A percentile compares a stretch with the other conserved stretches of the same genome.
Evolutionary conservation across 2,329 filamentous ascomycete species (phyloP).

Genomic region (Pseudocercospora pini-densiflorae): DNA sequence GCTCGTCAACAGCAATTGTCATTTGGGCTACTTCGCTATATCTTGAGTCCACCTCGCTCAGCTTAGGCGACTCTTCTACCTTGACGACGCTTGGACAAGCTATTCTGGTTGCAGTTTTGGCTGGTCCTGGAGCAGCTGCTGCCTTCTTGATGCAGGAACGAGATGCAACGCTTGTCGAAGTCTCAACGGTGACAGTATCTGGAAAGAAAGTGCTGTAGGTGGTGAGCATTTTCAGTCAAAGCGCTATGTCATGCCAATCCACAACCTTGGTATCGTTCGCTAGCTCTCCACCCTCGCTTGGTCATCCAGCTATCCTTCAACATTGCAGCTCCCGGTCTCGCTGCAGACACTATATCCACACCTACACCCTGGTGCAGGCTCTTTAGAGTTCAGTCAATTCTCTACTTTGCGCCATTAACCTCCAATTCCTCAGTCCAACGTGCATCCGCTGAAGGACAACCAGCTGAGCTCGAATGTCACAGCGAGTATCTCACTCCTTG

Average conservation of each 20-base stretch:
- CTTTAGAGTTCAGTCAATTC: neutral
- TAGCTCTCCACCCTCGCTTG: too few species aligned
- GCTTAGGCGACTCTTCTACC: neutral
- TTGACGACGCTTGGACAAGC: slow-evolving; percentile 19
- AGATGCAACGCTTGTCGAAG: slow-evolving; percentile 20
- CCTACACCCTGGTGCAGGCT: neutral
- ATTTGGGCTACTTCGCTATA: slow-evolving; percentile 28
- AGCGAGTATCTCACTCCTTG: too few species aligned
- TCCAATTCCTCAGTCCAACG: neutral
- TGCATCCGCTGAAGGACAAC: too few species aligned
- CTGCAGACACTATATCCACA: neutral
- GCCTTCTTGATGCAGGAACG: slow-evolving; percentile 31
- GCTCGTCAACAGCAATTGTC: slow-evolving; percentile 25
- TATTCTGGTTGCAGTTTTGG: slow-evolving; percentile 20
- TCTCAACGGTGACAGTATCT: neutral
- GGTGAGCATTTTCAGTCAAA: neutral
- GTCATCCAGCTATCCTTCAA: neutral
- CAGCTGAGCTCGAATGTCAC: too few species aligned
- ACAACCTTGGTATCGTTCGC: too few species aligned
- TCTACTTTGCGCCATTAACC: neutral
- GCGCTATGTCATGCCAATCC: neutral
- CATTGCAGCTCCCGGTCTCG: neutral
- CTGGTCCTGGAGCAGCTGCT: slow-evolving; percentile 29
- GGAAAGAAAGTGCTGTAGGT: neutral
- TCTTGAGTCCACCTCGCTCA: slow-evolving; percentile 16